A percentile compares a stretch with the other conserved stretches of the same genome.
Conservation (phyloP, 75 land plant species). For the Cupressus sempervirens region DNA sequence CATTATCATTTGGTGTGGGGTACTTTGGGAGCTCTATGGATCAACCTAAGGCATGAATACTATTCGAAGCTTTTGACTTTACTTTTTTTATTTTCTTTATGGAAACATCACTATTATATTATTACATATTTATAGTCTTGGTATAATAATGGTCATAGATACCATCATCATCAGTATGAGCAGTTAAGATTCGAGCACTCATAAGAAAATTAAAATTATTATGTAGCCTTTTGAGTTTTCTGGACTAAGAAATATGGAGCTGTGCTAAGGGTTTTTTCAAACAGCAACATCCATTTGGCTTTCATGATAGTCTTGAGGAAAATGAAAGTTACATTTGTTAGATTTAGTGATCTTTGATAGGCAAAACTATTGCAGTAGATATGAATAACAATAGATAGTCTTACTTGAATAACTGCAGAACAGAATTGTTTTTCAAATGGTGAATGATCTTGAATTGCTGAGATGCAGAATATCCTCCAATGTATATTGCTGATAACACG, state of each 20-base stretch:
- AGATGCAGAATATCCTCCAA: no score
- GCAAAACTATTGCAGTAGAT: no score
- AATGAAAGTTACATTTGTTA: not conserved
- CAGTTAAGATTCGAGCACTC: not conserved
- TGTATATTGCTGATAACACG: no score
- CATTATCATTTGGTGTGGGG: conserved; percentile 86
- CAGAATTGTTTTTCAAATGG: no score
- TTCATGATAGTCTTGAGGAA: not conserved
- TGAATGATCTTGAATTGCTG: no score
- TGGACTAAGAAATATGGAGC: not conserved
- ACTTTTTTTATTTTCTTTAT: not conserved
- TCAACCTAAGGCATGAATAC: conserved; percentile 69
- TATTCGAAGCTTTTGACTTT: not conserved
- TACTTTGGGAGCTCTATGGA: conserved; percentile 87
- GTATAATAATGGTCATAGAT: not conserved
- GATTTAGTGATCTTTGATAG: no score
- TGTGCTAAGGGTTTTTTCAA: not conserved
- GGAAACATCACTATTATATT: not conserved
- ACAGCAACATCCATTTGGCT: not conserved
- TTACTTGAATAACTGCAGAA: no score
- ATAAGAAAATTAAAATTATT: not conserved
- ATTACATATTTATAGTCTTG: not conserved
- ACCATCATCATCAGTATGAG: not conserved
- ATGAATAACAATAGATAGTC: no score
- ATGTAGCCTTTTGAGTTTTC: not conserved